These are phyloP conservation scores for Entomortierella chlamydospora DNA, from an alignment of 192 early-diverging fungal genomes.

Conservation along the genomic window DNA sequence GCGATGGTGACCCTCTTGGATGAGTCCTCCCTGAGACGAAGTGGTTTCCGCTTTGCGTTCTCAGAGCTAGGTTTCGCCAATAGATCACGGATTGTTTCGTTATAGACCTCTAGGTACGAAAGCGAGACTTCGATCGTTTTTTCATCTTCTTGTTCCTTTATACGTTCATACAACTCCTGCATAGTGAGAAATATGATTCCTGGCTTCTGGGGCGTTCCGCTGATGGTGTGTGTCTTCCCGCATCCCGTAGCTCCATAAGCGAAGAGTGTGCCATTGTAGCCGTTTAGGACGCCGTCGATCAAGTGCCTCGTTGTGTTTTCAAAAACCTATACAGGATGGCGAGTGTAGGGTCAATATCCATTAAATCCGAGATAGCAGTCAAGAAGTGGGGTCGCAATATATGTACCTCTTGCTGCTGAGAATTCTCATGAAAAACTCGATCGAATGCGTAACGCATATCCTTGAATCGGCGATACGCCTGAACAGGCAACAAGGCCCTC, in stretches of 20 bases:
- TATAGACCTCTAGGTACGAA: constrained; percentile 96
- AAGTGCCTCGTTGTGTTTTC: constrained; percentile 77
- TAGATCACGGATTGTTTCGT: constrained; percentile 94
- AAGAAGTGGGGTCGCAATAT: too few species aligned
- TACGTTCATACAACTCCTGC: constrained; percentile 86
- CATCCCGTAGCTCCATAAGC: constrained; percentile 88
- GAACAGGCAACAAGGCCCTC: constrained; percentile 59
- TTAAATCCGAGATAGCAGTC: too few species aligned
- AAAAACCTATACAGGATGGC: constrained; percentile 53
- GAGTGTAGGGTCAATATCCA: too few species aligned
- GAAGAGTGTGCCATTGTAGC: constrained; percentile 93
- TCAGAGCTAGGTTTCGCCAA: constrained; percentile 54
- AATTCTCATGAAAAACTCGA: constrained; percentile 76
- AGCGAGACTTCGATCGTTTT: constrained; percentile 74
- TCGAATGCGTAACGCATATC: constrained; percentile 83
- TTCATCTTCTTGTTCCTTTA: constrained; percentile 77
- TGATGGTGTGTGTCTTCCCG: constrained; percentile 88
- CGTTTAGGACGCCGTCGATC: constrained; percentile 76
- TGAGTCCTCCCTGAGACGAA: constrained; percentile 85
- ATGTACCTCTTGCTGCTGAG: constrained; percentile 79
- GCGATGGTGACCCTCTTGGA: constrained; percentile 73
- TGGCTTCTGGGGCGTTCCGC: constrained; percentile 62
- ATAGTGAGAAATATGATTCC: constrained; percentile 98
- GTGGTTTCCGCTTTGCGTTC: constrained; percentile 51
- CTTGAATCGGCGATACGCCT: constrained; percentile 74